Conservation (phyloP, 2,329 filamentous ascomycete species). For the Aspergillus luchuensis region DNA sequence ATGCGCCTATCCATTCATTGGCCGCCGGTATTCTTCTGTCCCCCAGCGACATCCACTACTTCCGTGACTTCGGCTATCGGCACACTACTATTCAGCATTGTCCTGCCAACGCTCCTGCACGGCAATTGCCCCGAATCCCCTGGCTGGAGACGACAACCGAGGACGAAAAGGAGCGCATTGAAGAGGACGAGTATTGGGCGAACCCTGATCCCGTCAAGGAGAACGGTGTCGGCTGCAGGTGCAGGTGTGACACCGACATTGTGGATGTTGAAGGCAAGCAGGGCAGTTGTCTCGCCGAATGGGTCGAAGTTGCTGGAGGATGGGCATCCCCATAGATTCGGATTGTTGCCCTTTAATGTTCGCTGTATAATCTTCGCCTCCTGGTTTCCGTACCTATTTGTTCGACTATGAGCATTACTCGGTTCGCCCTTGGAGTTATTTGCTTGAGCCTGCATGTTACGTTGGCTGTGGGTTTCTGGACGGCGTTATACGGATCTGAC, state of each 20-base stretch:
- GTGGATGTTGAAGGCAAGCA: conserved; percentile 97
- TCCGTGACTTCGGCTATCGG: conserved; percentile 96
- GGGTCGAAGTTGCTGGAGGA: conserved; percentile 95
- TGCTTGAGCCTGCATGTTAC: conserved; percentile 37
- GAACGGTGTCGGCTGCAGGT: conserved; percentile 95
- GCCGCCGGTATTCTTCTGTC: conserved; percentile 85
- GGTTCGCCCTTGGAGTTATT: conserved; percentile 35
- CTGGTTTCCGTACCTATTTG: conserved; percentile 33
- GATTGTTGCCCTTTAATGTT: conserved; percentile 21
- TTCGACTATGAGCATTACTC: conserved; percentile 39
- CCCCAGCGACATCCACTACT: conserved; percentile 90
- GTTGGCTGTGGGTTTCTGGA: conserved; percentile 38
- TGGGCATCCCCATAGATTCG: conserved; percentile 67
- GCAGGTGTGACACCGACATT: conserved; percentile 95
- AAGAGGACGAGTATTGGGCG: conserved; percentile 97
- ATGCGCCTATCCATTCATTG: conserved; percentile 96
- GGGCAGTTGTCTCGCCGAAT: conserved; percentile 90
- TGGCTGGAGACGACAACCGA: conserved; percentile 79
- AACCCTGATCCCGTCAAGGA: conserved; percentile 83
- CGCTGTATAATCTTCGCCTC: conserved; percentile 34
- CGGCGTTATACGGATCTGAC: conserved; percentile 44
- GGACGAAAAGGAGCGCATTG: conserved; percentile 79
- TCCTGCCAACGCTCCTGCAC: conserved; percentile 87
- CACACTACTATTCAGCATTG: conserved; percentile 99
- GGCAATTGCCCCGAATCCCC: conserved; percentile 77